These are phyloP conservation scores for Blastocystis sp. DNA, from an alignment of 352 stramenopile species.

Conservation along the genomic window DNA sequence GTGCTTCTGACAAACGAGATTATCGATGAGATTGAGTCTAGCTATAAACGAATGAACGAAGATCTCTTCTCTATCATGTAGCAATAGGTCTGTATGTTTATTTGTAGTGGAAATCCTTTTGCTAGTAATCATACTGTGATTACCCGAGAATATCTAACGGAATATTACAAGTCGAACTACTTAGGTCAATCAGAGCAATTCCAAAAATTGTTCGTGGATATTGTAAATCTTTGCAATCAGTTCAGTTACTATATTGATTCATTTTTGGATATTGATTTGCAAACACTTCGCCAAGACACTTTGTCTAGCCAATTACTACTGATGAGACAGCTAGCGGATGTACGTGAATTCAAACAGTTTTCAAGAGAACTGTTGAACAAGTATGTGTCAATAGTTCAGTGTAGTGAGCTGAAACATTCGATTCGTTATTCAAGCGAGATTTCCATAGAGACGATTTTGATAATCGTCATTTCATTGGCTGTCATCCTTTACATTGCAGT, in stretches of 20 bases:
- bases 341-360: background rate
- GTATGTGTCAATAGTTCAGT: background rate
- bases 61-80: conserved; percentile 35
- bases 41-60: background rate
- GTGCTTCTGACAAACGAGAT: conserved; percentile 6
- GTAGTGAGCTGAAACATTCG: conserved; percentile 19
- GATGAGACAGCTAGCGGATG: background rate
- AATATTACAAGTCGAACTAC: background rate
- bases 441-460: conserved; percentile 6
- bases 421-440: conserved; percentile 19
- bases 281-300: background rate
- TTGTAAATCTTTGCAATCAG: conserved; percentile 57
- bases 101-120: background rate
- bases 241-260: conserved; percentile 57
- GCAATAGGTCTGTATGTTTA: background rate
- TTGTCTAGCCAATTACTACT: background rate
- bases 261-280: conserved; percentile 48
- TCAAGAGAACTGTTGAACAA: background rate
- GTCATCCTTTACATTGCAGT: background rate
- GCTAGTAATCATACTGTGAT: background rate
- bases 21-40: background rate
- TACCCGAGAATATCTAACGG: background rate
- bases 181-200: background rate
- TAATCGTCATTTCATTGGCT: background rate
- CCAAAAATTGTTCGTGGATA: conserved; percentile 33